Evolutionary conservation across 2,329 filamentous ascomycete species (phyloP).

Genomic region (Dendrostoma leiphaemia): DNA sequence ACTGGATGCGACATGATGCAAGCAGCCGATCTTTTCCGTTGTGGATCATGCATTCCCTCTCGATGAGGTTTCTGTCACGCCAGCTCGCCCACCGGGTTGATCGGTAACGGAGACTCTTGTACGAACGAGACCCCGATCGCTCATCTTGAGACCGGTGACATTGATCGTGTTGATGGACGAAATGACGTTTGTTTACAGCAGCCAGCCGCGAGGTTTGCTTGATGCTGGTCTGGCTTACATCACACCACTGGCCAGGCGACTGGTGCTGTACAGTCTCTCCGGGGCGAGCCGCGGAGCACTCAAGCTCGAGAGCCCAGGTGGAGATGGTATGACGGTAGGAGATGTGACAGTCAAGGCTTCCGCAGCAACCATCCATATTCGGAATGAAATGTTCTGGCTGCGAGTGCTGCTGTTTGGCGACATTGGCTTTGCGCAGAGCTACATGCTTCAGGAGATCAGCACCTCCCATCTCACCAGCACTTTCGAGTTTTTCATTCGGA

Average conservation of each 20-base stretch:
- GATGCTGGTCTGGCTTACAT: background rate
- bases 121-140: no score
- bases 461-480: constrained; percentile 12
- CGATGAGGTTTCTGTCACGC: no score
- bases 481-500: constrained; percentile 17
- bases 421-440: constrained; percentile 18
- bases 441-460: constrained; percentile 15
- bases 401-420: constrained; percentile 13
- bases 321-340: background rate
- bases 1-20: background rate
- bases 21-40: no score
- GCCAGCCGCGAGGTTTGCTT: background rate
- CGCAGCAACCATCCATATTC: background rate
- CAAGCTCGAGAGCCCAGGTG: background rate
- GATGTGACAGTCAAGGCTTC: background rate
- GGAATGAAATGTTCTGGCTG: constrained; percentile 12
- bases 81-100: no score
- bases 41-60: no score
- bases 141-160: no score
- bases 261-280: constrained; percentile 7
- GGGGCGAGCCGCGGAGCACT: background rate
- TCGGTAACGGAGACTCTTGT: no score
- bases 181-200: background rate
- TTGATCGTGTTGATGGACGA: no score
- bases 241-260: background rate